A percentile compares a stretch with the other conserved stretches of the same genome.
These are phyloP conservation scores for Pseudonitzschia multiseries DNA, from an alignment of 108 stramenopile species.

Conservation along the genomic window DNA sequence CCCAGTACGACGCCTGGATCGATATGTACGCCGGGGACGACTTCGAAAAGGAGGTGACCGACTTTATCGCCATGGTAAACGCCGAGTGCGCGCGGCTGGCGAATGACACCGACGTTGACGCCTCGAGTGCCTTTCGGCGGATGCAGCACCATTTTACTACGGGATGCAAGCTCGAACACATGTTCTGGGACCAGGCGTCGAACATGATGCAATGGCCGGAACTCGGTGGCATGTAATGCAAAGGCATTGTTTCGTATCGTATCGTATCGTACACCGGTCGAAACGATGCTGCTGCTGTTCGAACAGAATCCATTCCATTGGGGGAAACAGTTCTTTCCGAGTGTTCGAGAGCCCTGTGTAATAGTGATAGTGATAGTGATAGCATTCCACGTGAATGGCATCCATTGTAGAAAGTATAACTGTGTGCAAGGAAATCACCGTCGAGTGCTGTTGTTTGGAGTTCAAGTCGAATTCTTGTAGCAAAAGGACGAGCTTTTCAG, in stretches of 20 bases:
- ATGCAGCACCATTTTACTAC: slow-evolving; percentile 81
- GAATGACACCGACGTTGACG: not conserved
- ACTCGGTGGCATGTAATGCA: slow-evolving; percentile 14
- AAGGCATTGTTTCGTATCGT: not conserved
- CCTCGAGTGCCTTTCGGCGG: slow-evolving; percentile 38
- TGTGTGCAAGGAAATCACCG: no score
- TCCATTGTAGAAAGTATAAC: no score
- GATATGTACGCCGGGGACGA: slow-evolving; percentile 87
- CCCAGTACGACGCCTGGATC: slow-evolving; percentile 86
- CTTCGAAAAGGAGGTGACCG: slow-evolving; percentile 74
- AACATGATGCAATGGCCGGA: slow-evolving; percentile 64
- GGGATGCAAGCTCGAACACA: slow-evolving; percentile 85
- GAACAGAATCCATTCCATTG: no score
- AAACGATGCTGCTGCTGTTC: no score
- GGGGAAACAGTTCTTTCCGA: no score
- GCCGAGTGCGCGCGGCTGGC: slow-evolving; percentile 13
- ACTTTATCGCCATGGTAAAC: slow-evolving; percentile 79
- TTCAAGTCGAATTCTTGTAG: no score
- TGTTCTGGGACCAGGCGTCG: slow-evolving; percentile 87
- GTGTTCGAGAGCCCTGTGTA: no score
- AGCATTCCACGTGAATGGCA: no score
- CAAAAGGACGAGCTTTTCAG: no score
- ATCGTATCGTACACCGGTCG: no score
- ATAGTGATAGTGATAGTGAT: no score
- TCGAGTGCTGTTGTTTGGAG: no score